Evolutionary conservation across 2,329 filamentous ascomycete species (phyloP).

Genomic region (Conoideocrella luteorostrata): DNA sequence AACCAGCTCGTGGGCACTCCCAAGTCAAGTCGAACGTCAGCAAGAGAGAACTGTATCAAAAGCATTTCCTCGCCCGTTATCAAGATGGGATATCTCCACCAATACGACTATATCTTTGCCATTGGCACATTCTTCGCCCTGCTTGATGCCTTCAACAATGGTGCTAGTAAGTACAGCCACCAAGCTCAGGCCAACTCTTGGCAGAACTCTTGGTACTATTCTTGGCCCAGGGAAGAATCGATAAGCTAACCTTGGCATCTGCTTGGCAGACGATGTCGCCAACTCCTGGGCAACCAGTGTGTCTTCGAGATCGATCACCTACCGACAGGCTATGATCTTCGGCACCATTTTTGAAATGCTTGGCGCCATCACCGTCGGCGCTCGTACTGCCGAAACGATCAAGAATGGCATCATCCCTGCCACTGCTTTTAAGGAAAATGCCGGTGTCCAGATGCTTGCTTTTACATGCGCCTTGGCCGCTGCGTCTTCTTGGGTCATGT

Average conservation of each 20-base stretch:
- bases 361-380: constrained; percentile 60
- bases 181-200: background rate
- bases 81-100: constrained; percentile 7
- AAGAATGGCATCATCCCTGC: constrained; percentile 69
- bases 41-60: background rate
- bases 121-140: constrained; percentile 71
- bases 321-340: constrained; percentile 61
- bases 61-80: background rate
- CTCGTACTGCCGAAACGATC: constrained; percentile 68
- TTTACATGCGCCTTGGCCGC: constrained; percentile 59
- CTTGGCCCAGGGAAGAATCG: background rate
- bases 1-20: background rate
- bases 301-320: constrained; percentile 48
- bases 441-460: constrained; percentile 62
- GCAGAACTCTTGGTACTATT: background rate
- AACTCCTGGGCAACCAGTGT: constrained; percentile 75
- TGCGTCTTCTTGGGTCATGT: constrained; percentile 70
- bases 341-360: constrained; percentile 62
- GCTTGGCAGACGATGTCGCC: constrained; percentile 66
- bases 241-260: background rate
- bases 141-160: constrained; percentile 73
- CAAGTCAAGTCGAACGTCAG: too few relatives aligned
- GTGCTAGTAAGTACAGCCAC: constrained; percentile 54
- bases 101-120: constrained; percentile 55
- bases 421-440: constrained; percentile 50